phyloP scores from a whole-genome alignment of 805 yeast genomes.

The Clavispora santaluciae region DNA sequence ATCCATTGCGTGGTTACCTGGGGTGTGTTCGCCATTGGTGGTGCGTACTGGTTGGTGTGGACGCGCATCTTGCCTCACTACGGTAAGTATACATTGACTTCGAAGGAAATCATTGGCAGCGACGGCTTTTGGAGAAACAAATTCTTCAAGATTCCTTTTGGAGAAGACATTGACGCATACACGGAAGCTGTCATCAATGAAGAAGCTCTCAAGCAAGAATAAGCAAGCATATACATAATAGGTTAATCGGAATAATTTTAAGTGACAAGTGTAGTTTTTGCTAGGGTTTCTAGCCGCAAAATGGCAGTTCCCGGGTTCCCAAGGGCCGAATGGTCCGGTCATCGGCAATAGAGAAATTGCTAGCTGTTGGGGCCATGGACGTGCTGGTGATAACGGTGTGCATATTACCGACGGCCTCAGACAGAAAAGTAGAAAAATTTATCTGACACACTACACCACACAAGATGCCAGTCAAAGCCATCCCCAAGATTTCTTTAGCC shows the following conservation, averaged over 20 bases:
- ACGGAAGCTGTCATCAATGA: constrained; percentile 16
- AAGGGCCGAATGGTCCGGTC: too few species aligned
- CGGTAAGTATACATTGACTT: constrained; percentile 48
- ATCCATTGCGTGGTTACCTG: constrained; percentile 79
- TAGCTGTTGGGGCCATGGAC: too few species aligned
- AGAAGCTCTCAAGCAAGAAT: constrained; percentile 6
- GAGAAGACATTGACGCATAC: constrained; percentile 10
- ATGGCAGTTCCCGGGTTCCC: too few species aligned
- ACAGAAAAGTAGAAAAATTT: neutral
- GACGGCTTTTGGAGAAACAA: constrained; percentile 73
- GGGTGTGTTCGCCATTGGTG: constrained; percentile 66
- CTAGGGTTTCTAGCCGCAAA: too few species aligned
- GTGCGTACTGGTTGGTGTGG: constrained; percentile 64
- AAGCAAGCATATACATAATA: neutral
- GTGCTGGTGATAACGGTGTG: constrained; percentile 1
- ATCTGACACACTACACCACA: neutral
- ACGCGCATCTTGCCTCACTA: constrained; percentile 50
- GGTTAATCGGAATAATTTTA: neutral
- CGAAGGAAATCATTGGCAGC: constrained; percentile 51
- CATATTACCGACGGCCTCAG: neutral
- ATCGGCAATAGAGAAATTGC: too few species aligned
- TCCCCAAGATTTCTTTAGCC: constrained; percentile 53
- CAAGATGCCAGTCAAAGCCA: constrained; percentile 54
- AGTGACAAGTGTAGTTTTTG: too few species aligned
- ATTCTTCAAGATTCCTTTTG: constrained; percentile 37